Evolutionary conservation across 1,139 yeast species (phyloP).

Genomic region (Taphrina betulina): DNA sequence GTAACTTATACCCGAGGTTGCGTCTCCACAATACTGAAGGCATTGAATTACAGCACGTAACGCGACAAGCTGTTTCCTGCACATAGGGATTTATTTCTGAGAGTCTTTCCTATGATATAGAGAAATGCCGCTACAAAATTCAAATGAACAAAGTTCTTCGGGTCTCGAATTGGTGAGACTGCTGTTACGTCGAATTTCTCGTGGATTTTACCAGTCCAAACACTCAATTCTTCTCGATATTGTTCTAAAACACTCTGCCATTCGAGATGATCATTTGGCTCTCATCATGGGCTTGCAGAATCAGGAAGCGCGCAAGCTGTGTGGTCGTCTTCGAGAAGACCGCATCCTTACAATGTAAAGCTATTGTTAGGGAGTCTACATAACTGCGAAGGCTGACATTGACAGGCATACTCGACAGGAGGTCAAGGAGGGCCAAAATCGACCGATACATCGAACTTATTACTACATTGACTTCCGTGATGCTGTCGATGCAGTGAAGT

Average conservation of each 20-base stretch:
- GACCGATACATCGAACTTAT: constrained; percentile 73
- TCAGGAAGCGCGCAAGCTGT: constrained; percentile 79
- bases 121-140: too few species aligned
- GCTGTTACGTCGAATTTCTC: constrained; percentile 59
- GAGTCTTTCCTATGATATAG: too few species aligned
- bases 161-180: constrained; percentile 46
- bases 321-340: constrained; percentile 81
- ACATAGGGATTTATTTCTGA: too few species aligned
- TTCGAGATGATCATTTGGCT: constrained; percentile 21
- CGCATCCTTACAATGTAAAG: constrained; percentile 50
- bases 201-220: constrained; percentile 86
- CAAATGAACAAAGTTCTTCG: neutral
- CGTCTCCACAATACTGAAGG: too few species aligned
- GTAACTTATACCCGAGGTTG: too few species aligned
- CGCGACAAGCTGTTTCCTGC: too few species aligned
- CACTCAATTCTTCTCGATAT: constrained; percentile 85
- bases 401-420: constrained; percentile 44
- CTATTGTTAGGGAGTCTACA: neutral
- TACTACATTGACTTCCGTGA: constrained; percentile 86
- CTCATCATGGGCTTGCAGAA: constrained; percentile 43
- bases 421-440: constrained; percentile 74
- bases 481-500: constrained; percentile 91
- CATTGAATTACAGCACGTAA: too few species aligned
- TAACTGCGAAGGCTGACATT: neutral
- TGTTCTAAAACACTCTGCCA: constrained; percentile 78